Evolutionary conservation across 23 red algal genomes (phyloP).

Genomic region (Gracilariopsis chorda): DNA sequence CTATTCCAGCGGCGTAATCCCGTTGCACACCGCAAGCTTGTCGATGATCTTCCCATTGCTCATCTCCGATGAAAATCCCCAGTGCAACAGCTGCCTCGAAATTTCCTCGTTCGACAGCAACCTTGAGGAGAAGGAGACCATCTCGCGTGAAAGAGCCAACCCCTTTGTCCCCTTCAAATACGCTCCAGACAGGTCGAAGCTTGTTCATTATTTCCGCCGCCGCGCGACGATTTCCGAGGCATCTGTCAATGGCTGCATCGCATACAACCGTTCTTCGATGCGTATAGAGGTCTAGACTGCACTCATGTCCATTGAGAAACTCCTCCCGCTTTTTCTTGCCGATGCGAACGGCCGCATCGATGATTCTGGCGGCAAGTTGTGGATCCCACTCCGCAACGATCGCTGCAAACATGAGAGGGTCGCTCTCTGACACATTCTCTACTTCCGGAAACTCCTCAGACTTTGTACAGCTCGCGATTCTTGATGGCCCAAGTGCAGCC

Average conservation of each 20-base stretch:
- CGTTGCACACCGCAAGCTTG: slow-evolving; percentile 6
- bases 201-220: slow-evolving; percentile 41
- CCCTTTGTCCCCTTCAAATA: slow-evolving; percentile 25
- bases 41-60: slow-evolving; percentile 36
- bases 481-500: slow-evolving; percentile 37
- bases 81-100: slow-evolving; percentile 49
- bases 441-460: background rate
- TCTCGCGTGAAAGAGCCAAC: background rate
- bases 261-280: slow-evolving; percentile 49
- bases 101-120: slow-evolving; percentile 54
- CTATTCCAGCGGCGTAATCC: background rate
- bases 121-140: slow-evolving; percentile 18
- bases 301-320: slow-evolving; percentile 17
- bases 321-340: slow-evolving; percentile 12
- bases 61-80: slow-evolving; percentile 28
- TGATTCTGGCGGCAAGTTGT: slow-evolving; percentile 34
- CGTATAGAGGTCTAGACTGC: slow-evolving; percentile 36
- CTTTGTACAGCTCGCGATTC: slow-evolving; percentile 1
- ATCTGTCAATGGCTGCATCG: slow-evolving; percentile 45
- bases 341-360: slow-evolving; percentile 50
- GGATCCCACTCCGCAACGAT: slow-evolving; percentile 58
- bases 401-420: slow-evolving; percentile 50
- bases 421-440: slow-evolving; percentile 19
- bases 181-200: slow-evolving; percentile 45
- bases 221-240: background rate